Evolutionary conservation across 192 early-diverging fungal species (phyloP), one percentile per base, ranked within the genome.

Genomic region (Podochytrium sp.): DNA sequence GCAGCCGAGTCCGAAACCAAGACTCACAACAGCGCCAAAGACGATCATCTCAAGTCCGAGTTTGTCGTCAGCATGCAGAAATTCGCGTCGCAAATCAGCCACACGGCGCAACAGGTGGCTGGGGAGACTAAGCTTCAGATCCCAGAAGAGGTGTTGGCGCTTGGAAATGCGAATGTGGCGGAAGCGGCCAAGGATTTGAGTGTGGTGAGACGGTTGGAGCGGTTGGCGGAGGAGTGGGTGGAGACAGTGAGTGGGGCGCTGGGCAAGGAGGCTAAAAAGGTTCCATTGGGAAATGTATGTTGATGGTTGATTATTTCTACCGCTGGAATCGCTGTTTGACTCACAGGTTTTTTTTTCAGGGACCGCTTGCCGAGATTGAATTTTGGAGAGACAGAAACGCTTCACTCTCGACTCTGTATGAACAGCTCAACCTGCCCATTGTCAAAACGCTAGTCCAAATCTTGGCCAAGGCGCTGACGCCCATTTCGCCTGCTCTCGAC

Each of bases 281-380:
- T 73, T 41, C 84, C 87, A 2, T 38, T 74, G 2, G 85, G 85
- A 43, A 84, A 87, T 60, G 82, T 86, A 77, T 34, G 61, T 52
- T 33, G 30, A 16, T 35, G 12, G 55, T 30, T 57, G 12, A 0
- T 30, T 25, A n/a, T 12, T 57, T 20, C 0, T 10, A 57, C 16
- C 20, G 16, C 27, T 57, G 14, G 10, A 57, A 57, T n/a, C 10
- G 20, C 29, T 12, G n/a, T n/a, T n/a, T 29, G 6, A 78, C 53
- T 60, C 1, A 79, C 52, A 37, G 20, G 56, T 51, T 74, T 39
- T 65, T 27, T 55, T 16, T 39, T 6, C 70, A 85, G 84, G 88
- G 88, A n/a, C 88, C 88, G 12, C 62, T 88, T 4, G 84, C 86
- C 14, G 88, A 89, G 65, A 83, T 89, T 37, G 88, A 89, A 50